phyloP scores from a whole-genome alignment of 768 basidiomycete species.

The Lanmaoa pseudosensibilis region DNA sequence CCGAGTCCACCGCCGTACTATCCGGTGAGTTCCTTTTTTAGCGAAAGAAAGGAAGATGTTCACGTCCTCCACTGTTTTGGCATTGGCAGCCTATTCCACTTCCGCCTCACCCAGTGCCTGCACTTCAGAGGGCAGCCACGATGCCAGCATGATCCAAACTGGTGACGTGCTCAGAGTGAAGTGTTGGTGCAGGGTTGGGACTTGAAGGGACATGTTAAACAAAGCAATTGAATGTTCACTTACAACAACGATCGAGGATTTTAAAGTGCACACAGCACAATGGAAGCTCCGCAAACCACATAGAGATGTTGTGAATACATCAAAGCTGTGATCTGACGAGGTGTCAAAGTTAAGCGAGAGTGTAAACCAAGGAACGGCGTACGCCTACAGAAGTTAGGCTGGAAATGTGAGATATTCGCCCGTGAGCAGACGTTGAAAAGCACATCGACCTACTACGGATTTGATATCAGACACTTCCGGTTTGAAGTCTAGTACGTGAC shows the following conservation, averaged over 20 bases:
- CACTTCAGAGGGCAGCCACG: neutral
- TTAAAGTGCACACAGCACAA: neutral
- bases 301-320: neutral
- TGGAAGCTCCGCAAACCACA: neutral
- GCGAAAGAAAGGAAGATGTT: neutral
- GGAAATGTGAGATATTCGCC: neutral
- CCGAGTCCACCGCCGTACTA: slow-evolving; percentile 7
- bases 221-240: neutral
- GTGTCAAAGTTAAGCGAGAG: neutral
- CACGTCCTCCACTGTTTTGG: neutral
- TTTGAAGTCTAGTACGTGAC: too few species aligned
- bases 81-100: neutral
- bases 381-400: neutral
- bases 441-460: too few species aligned
- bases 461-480: too few species aligned
- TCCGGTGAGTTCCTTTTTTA: neutral
- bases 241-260: neutral
- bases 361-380: neutral
- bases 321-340: neutral
- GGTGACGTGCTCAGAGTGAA: neutral
- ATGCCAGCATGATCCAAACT: neutral
- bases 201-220: neutral
- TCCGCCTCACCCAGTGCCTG: neutral
- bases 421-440: too few species aligned
- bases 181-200: too few species aligned